These are phyloP conservation scores for Didymella lethalis DNA, from an alignment of 2,329 filamentous ascomycete species.

Conservation along the genomic window DNA sequence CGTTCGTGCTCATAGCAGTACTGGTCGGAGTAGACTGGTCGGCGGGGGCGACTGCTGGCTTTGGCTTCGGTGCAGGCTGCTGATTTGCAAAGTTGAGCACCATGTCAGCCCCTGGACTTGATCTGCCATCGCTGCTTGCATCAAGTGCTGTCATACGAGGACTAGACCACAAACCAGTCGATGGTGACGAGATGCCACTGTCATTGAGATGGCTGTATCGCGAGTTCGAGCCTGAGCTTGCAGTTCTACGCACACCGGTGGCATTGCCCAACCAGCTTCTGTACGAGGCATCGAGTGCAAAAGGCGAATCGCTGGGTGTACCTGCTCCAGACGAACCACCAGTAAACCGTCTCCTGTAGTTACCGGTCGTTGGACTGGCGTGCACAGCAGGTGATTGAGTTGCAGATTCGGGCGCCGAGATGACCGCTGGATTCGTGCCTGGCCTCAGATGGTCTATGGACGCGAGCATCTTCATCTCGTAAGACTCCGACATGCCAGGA, in stretches of 20 bases:
- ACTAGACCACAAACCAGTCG: conserved; percentile 53
- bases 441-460: conserved; percentile 76
- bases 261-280: conserved; percentile 49
- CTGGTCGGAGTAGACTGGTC: conserved; percentile 19
- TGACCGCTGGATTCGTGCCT: conserved; percentile 53
- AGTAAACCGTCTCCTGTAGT: conserved; percentile 34
- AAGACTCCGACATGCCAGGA: conserved; percentile 63
- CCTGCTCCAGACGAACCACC: conserved; percentile 29
- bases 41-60: conserved; percentile 10
- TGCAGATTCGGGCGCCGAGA: conserved; percentile 30
- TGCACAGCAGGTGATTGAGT: conserved; percentile 43
- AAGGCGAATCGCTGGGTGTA: conserved; percentile 42
- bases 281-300: conserved; percentile 41
- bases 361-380: conserved; percentile 37
- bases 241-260: conserved; percentile 52
- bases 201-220: conserved; percentile 30
- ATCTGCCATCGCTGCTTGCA: conserved; percentile 27
- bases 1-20: conserved; percentile 16
- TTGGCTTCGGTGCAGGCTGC: conserved; percentile 30
- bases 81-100: conserved; percentile 44
- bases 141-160: conserved; percentile 31
- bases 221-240: conserved; percentile 43
- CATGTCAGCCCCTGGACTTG: conserved; percentile 44
- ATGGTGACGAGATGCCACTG: conserved; percentile 33
- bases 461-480: conserved; percentile 77